These are phyloP conservation scores for Tetrapyrgos nigripes DNA, from an alignment of 1,284 basidiomycete species.

Conservation along the genomic window DNA sequence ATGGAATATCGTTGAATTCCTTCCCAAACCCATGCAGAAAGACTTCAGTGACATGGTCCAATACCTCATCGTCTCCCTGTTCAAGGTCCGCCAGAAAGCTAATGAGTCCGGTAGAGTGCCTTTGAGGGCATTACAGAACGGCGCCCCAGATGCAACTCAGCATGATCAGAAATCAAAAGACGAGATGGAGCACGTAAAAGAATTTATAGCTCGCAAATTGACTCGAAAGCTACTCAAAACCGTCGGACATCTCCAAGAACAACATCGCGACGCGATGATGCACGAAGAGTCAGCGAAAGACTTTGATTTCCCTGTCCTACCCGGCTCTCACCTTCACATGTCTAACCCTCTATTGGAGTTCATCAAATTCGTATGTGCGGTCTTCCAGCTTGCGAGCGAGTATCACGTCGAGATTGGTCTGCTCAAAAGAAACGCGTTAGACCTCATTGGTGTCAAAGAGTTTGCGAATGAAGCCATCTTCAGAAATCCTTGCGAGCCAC, in stretches of 20 bases:
- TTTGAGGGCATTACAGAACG: slow-evolving; percentile 77
- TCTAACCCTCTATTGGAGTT: slow-evolving; percentile 89
- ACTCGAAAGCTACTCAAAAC: slow-evolving; percentile 84
- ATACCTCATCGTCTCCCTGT: slow-evolving; percentile 89
- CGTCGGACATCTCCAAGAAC: slow-evolving; percentile 72
- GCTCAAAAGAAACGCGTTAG: slow-evolving; percentile 89
- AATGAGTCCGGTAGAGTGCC: slow-evolving; percentile 72
- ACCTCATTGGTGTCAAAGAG: slow-evolving; percentile 88
- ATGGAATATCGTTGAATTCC: slow-evolving; percentile 95
- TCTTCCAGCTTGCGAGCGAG: slow-evolving; percentile 81
- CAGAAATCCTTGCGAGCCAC: slow-evolving; percentile 92
- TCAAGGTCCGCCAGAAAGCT: slow-evolving; percentile 74
- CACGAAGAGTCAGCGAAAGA: slow-evolving; percentile 64
- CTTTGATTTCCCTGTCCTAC: slow-evolving; percentile 86
- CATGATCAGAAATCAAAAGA: slow-evolving; percentile 72
- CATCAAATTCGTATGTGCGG: slow-evolving; percentile 87
- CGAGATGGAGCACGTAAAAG: slow-evolving; percentile 72
- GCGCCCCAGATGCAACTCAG: slow-evolving; percentile 66
- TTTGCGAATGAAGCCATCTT: slow-evolving; percentile 88
- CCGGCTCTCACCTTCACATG: slow-evolving; percentile 83
- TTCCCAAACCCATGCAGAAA: slow-evolving; percentile 84
- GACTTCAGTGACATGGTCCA: slow-evolving; percentile 83
- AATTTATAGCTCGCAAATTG: slow-evolving; percentile 82
- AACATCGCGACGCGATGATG: slow-evolving; percentile 66
- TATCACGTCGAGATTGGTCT: slow-evolving; percentile 88